Conservation (phyloP, 805 yeast species). For the Tetrapisispora iriomotensis region DNA sequence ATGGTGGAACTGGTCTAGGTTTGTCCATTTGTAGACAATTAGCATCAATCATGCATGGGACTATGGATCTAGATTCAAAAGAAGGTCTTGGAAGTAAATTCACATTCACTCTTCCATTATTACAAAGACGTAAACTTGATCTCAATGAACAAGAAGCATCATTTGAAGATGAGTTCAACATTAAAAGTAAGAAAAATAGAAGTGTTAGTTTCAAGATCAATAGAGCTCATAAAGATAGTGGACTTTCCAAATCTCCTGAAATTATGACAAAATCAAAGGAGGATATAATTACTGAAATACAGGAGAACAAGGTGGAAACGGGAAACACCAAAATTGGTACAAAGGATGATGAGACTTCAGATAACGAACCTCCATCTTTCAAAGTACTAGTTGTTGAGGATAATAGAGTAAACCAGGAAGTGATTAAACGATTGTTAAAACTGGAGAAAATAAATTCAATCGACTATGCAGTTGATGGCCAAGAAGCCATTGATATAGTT, state of each 20-base stretch:
- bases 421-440: conserved; percentile 75
- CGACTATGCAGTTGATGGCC: conserved; percentile 80
- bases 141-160: conserved; percentile 25
- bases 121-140: conserved; percentile 37
- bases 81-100: conserved; percentile 82
- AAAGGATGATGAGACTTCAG: conserved; percentile 26
- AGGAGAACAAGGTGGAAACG: conserved; percentile 2
- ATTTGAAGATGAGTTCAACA: conserved; percentile 62
- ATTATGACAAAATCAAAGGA: not conserved
- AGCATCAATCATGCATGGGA: conserved; percentile 85
- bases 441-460: conserved; percentile 71
- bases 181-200: conserved; percentile 41
- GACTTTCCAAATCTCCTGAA: conserved; percentile 5
- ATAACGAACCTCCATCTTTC: conserved; percentile 20
- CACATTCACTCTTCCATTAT: conserved; percentile 66
- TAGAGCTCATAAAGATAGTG: conserved; percentile 16
- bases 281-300: not conserved
- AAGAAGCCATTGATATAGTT: conserved; percentile 70
- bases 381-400: conserved; percentile 74
- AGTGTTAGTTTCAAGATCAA: conserved; percentile 30
- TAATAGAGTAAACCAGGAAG: conserved; percentile 88
- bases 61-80: conserved; percentile 59
- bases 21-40: conserved; percentile 81
- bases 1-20: conserved; percentile 96
- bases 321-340: conserved; percentile 14